Percentiles rank a stretch among this genome's conserved stretches.
Evolutionary conservation across 2,329 filamentous ascomycete genomes (phyloP).

Genomic region (Tolypocladium amazonense): DNA sequence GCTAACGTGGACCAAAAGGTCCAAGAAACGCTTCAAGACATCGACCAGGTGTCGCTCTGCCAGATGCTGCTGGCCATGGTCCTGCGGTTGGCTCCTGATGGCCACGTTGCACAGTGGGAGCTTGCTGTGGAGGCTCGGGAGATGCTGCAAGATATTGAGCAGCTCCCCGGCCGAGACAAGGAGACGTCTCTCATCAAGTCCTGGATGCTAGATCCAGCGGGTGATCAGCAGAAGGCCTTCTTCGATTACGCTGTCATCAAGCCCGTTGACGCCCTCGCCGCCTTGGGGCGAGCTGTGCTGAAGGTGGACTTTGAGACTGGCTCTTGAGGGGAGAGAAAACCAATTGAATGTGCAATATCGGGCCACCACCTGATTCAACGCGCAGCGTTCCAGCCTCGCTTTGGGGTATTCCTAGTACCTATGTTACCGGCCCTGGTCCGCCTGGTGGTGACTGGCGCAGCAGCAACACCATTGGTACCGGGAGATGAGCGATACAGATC

Average conservation of each 20-base stretch:
- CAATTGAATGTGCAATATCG: neutral
- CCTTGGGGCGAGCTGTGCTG: constrained; percentile 33
- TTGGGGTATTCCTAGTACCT: constrained; percentile 1
- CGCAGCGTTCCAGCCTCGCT: constrained; percentile 3
- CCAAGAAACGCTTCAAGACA: constrained; percentile 23
- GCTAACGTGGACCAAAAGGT: constrained; percentile 11
- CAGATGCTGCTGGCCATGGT: constrained; percentile 42
- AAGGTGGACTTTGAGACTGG: constrained; percentile 24
- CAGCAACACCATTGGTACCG: neutral
- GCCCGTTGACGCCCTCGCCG: constrained; percentile 35
- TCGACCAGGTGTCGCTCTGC: constrained; percentile 42
- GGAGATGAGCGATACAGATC: constrained; percentile 10
- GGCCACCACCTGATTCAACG: neutral
- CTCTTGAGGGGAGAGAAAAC: neutral
- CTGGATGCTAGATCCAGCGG: constrained; percentile 31
- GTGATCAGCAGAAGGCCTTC: constrained; percentile 30
- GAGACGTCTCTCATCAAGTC: constrained; percentile 31
- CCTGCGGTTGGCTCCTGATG: constrained; percentile 27
- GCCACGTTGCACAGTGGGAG: constrained; percentile 34
- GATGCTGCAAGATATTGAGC: constrained; percentile 38
- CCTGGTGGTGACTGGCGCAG: neutral
- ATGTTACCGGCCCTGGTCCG: neutral
- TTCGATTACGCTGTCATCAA: constrained; percentile 38
- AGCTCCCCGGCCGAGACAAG: constrained; percentile 31
- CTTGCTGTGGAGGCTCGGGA: constrained; percentile 30